Evolutionary conservation across 495 filamentous ascomycete species (phyloP).

Genomic region (Penicillium lagena): DNA sequence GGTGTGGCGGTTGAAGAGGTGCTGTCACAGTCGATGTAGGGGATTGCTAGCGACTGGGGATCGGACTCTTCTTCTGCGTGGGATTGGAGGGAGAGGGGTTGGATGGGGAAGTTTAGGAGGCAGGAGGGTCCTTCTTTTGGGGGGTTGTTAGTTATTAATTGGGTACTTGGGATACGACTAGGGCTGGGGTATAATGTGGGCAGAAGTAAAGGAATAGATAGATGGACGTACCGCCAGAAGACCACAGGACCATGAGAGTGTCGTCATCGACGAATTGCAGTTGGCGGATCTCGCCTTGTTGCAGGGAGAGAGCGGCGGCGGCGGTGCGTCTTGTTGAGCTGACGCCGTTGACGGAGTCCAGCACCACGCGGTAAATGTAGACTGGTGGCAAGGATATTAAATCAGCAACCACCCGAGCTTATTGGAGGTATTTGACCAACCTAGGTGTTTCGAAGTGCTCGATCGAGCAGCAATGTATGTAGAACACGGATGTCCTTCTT

Average conservation of each 20-base stretch:
- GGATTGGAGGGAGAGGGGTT: conserved; percentile 4
- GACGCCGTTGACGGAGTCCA: conserved; percentile 47
- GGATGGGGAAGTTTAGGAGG: conserved; percentile 36
- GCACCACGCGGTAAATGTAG: conserved; percentile 40
- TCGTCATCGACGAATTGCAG: conserved; percentile 51
- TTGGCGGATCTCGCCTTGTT: conserved; percentile 41
- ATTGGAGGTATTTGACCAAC: conserved; percentile 13
- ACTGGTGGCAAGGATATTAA: conserved; percentile 23
- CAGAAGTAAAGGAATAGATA: conserved; percentile 1
- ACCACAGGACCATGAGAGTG: conserved; percentile 44
- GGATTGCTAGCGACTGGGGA: conserved; percentile 6
- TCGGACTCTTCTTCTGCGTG: background rate
- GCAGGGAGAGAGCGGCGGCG: conserved; percentile 33
- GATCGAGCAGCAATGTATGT: conserved; percentile 33
- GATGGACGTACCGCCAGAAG: conserved; percentile 29
- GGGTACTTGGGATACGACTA: conserved; percentile 7
- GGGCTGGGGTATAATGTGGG: background rate
- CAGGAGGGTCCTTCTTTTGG: conserved; percentile 18
- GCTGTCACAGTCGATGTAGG: conserved; percentile 11
- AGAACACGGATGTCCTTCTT: conserved; percentile 21
- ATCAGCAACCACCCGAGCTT: background rate
- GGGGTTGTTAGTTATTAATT: conserved; percentile 6
- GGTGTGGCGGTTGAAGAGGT: conserved; percentile 7
- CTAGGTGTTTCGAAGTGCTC: conserved; percentile 20
- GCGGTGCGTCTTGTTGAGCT: conserved; percentile 43